Percentiles rank a stretch among this genome's conserved stretches.
phyloP scores from a whole-genome alignment of 2,329 filamentous ascomycete species.

The Alternaria arborescens region DNA sequence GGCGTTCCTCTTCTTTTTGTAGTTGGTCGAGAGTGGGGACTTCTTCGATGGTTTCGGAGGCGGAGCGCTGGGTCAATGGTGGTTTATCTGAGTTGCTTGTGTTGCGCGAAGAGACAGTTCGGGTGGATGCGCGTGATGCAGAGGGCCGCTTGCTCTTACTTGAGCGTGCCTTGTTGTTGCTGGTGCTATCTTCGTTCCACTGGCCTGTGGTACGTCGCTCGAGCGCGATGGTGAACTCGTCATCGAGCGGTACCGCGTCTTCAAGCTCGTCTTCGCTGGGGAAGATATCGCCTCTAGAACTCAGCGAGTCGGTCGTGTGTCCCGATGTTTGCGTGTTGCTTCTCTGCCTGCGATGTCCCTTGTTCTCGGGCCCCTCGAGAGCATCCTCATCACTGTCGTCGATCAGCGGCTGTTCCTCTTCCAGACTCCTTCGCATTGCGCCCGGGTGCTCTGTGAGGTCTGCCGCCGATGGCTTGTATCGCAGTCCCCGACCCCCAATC shows the following conservation, averaged over 20 bases:
- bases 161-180: constrained; percentile 67
- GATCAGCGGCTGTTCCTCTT: constrained; percentile 76
- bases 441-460: constrained; percentile 88
- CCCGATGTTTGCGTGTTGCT: constrained; percentile 83
- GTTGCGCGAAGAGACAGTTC: constrained; percentile 57
- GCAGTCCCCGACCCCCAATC: constrained; percentile 76
- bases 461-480: constrained; percentile 90
- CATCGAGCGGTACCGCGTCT: constrained; percentile 90
- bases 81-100: constrained; percentile 42
- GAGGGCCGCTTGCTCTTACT: constrained; percentile 54
- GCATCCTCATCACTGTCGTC: constrained; percentile 63
- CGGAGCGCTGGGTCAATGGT: constrained; percentile 32
- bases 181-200: constrained; percentile 73
- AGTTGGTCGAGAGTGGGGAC: constrained; percentile 63
- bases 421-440: constrained; percentile 57
- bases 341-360: constrained; percentile 64
- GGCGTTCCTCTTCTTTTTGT: constrained; percentile 65
- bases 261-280: constrained; percentile 87
- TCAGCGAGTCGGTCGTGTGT: constrained; percentile 83
- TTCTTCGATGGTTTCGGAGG: constrained; percentile 38
- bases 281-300: constrained; percentile 88
- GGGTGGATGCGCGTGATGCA: constrained; percentile 58
- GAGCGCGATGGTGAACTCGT: constrained; percentile 87
- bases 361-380: constrained; percentile 32
- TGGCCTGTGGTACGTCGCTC: constrained; percentile 71